Evolutionary conservation across 306 rosid genomes (phyloP).

Genomic region (Cicer arietinum): DNA sequence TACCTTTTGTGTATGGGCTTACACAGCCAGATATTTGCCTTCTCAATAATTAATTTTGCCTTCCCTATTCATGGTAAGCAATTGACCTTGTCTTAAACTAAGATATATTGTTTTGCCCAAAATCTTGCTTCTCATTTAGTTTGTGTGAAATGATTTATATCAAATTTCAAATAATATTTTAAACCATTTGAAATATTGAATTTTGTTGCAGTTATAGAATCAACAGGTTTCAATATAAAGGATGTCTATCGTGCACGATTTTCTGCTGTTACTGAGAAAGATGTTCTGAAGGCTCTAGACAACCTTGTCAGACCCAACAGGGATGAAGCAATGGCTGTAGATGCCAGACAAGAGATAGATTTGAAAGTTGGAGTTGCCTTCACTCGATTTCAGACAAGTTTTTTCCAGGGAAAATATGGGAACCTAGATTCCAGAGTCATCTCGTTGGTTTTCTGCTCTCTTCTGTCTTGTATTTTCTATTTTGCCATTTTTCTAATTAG

Average conservation of each 20-base stretch:
- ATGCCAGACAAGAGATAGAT: constrained; percentile 99
- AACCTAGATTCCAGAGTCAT: constrained; percentile 94
- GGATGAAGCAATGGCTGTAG: constrained; percentile 90
- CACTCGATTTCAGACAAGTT: constrained; percentile 89
- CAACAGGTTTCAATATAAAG: constrained; percentile 66
- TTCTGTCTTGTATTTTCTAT: constrained; percentile 34
- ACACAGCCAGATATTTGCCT: constrained; percentile 31
- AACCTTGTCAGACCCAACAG: constrained; percentile 83
- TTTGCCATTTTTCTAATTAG: constrained; percentile 1
- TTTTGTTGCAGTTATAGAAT: constrained; percentile 79
- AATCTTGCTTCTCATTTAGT: constrained; percentile 34
- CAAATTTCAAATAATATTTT: constrained; percentile 33
- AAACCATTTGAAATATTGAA: constrained; percentile 39
- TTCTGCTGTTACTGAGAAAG: constrained; percentile 93
- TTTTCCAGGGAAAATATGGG: constrained; percentile 95
- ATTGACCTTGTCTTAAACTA: constrained; percentile 14
- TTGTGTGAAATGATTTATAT: constrained; percentile 32
- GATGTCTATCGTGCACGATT: constrained; percentile 88
- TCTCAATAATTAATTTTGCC: constrained; percentile 24
- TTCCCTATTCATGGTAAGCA: constrained; percentile 12
- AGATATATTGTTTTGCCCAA: constrained; percentile 16
- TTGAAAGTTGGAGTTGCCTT: constrained; percentile 98
- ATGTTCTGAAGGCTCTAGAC: constrained; percentile 84
- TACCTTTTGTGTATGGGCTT: constrained; percentile 28
- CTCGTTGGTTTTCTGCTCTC: constrained; percentile 76